Evolutionary conservation across 352 stramenopile genomes (phyloP).

Genomic region (Globisporangium polare): DNA sequence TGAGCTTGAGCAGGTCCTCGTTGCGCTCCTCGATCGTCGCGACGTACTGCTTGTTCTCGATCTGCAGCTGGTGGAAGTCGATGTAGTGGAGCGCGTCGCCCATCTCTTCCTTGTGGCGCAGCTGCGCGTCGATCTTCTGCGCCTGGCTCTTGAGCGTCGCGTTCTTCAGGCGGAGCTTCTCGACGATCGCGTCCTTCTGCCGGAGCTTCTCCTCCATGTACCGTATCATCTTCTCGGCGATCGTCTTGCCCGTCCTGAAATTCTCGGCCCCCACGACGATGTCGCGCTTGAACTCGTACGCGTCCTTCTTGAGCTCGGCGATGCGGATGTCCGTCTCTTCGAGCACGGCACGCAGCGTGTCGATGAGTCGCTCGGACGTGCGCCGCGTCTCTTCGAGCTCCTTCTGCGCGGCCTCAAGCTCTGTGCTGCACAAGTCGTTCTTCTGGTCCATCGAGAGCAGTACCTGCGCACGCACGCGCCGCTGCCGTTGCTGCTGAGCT

Average conservation of each 20-base stretch:
- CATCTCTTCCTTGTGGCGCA: conserved; percentile 95
- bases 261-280: conserved; percentile 94
- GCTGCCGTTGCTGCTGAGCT: conserved; percentile 26
- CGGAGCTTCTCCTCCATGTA: conserved; percentile 95
- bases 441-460: conserved; percentile 92
- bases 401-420: conserved; percentile 87
- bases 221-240: conserved; percentile 91
- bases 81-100: conserved; percentile 95
- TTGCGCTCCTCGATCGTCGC: conserved; percentile 94
- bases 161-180: conserved; percentile 94
- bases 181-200: conserved; percentile 89
- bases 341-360: conserved; percentile 90
- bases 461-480: conserved; percentile 52
- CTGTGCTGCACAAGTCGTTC: conserved; percentile 85
- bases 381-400: conserved; percentile 88
- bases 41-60: conserved; percentile 97
- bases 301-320: conserved; percentile 93
- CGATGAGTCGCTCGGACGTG: conserved; percentile 91
- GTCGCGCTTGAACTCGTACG: conserved; percentile 95
- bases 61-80: conserved; percentile 95
- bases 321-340: conserved; percentile 95
- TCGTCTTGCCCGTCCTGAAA: conserved; percentile 91
- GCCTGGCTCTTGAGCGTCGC: conserved; percentile 90
- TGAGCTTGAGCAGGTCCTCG: conserved; percentile 90
- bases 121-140: conserved; percentile 89